Conservation (phyloP, 1,284 basidiomycete species). For the Stygiomarasmius scandens region DNA sequence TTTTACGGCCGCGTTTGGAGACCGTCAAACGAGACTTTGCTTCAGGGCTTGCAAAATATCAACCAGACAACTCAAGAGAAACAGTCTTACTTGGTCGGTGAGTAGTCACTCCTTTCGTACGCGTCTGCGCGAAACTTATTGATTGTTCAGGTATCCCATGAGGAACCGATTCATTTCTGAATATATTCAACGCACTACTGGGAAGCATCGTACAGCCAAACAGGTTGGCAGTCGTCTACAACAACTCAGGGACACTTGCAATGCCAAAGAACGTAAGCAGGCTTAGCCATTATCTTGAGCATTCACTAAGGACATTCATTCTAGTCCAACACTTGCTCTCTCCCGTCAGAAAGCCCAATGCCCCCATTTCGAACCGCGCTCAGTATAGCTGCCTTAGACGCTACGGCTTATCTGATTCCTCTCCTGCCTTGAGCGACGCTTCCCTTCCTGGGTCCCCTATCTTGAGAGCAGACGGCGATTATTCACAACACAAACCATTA, state of each 20-base stretch:
- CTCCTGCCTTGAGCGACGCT: constrained; percentile 36
- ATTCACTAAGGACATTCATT: constrained; percentile 9
- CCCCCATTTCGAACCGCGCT: constrained; percentile 20
- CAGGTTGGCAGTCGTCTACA: constrained; percentile 76
- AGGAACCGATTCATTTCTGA: constrained; percentile 75
- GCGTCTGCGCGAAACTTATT: neutral
- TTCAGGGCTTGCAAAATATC: constrained; percentile 65
- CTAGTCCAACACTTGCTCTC: constrained; percentile 48
- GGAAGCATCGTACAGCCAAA: constrained; percentile 66
- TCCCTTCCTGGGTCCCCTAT: constrained; percentile 39
- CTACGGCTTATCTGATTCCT: constrained; percentile 5
- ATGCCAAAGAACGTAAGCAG: constrained; percentile 61
- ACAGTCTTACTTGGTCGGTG: constrained; percentile 64
- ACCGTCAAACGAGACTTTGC: neutral
- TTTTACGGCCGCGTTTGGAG: constrained; percentile 1
- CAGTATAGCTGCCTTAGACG: constrained; percentile 30
- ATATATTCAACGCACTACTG: constrained; percentile 64
- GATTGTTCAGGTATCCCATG: constrained; percentile 52
- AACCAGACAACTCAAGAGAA: constrained; percentile 68
- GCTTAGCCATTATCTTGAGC: constrained; percentile 7
- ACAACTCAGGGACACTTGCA: constrained; percentile 68
- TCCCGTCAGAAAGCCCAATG: constrained; percentile 34
- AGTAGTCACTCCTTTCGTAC: neutral
- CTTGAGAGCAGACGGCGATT: constrained; percentile 35
- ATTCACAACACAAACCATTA: constrained; percentile 23